phyloP scores from a whole-genome alignment of 768 basidiomycete species.

The Trametes coccinea region DNA sequence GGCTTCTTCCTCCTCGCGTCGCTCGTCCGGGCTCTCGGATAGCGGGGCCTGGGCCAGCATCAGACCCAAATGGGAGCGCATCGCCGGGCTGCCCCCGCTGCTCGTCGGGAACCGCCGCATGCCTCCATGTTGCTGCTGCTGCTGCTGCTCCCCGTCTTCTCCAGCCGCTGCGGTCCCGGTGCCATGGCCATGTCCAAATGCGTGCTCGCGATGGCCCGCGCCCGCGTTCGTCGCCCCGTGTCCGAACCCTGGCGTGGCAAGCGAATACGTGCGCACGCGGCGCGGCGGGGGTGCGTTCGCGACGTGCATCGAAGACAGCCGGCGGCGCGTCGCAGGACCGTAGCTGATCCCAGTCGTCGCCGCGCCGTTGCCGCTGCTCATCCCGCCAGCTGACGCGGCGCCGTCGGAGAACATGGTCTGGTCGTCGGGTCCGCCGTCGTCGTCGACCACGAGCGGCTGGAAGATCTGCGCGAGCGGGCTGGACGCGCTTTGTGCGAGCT shows the following conservation, averaged over 20 bases:
- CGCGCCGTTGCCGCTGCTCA: slow-evolving; percentile 1
- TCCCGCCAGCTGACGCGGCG: not conserved
- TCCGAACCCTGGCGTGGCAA: not conserved
- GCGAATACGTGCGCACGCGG: slow-evolving; percentile 18
- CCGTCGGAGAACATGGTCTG: not conserved
- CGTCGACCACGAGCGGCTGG: slow-evolving; percentile 63
- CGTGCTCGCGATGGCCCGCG: not conserved
- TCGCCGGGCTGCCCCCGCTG: not conserved
- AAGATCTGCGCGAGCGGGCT: slow-evolving; percentile 78
- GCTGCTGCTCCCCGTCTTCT: not conserved
- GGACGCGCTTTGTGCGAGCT: slow-evolving; percentile 40
- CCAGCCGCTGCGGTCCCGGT: not conserved
- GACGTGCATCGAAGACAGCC: slow-evolving; percentile 37
- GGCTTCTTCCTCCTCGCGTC: not conserved
- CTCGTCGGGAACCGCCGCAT: slow-evolving; percentile 26
- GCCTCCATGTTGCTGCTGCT: too few relatives aligned
- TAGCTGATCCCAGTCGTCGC: slow-evolving; percentile 34
- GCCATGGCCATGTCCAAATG: slow-evolving; percentile 30
- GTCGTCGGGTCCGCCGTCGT: slow-evolving; percentile 39
- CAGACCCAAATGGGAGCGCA: slow-evolving; percentile 14
- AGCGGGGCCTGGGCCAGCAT: slow-evolving; percentile 20
- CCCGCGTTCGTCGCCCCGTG: not conserved
- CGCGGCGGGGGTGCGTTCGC: slow-evolving; percentile 7
- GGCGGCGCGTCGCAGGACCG: slow-evolving; percentile 41
- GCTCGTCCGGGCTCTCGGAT: slow-evolving; percentile 33